Conservation (phyloP, 2,329 filamentous ascomycete genomes). For the Scolecobasidium constrictum region DNA sequence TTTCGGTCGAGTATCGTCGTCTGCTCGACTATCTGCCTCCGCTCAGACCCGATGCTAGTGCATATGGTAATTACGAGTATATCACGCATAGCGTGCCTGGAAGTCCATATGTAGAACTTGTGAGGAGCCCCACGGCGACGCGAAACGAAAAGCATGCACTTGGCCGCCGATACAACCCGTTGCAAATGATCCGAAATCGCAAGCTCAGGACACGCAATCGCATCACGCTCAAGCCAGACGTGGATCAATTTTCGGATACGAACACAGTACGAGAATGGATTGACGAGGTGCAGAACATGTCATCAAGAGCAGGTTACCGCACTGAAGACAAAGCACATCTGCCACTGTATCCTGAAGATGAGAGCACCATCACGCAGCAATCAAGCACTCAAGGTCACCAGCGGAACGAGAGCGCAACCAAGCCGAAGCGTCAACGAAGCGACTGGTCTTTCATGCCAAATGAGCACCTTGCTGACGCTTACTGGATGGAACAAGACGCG, state of each 20-base stretch:
- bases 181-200: conserved; percentile 86
- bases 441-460: conserved; percentile 79
- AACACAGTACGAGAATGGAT: conserved; percentile 67
- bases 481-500: conserved; percentile 75
- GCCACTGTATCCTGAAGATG: conserved; percentile 15
- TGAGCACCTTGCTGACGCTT: conserved; percentile 79
- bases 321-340: conserved; percentile 22
- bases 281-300: conserved; percentile 48
- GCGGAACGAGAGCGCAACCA: conserved; percentile 35
- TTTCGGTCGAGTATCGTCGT: conserved; percentile 73
- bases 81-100: conserved; percentile 30
- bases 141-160: conserved; percentile 29
- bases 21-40: conserved; percentile 71
- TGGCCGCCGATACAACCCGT: conserved; percentile 73
- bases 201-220: conserved; percentile 74
- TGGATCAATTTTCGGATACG: conserved; percentile 67
- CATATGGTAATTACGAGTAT: conserved; percentile 29
- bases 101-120: conserved; percentile 23
- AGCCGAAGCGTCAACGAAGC: conserved; percentile 60
- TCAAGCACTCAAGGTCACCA: conserved; percentile 18
- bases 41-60: conserved; percentile 41
- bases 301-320: conserved; percentile 26
- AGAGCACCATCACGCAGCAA: not conserved
- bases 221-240: conserved; percentile 60
- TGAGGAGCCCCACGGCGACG: conserved; percentile 21